Conservation (phyloP, 768 basidiomycete species). For the Kwoniella pini region DNA sequence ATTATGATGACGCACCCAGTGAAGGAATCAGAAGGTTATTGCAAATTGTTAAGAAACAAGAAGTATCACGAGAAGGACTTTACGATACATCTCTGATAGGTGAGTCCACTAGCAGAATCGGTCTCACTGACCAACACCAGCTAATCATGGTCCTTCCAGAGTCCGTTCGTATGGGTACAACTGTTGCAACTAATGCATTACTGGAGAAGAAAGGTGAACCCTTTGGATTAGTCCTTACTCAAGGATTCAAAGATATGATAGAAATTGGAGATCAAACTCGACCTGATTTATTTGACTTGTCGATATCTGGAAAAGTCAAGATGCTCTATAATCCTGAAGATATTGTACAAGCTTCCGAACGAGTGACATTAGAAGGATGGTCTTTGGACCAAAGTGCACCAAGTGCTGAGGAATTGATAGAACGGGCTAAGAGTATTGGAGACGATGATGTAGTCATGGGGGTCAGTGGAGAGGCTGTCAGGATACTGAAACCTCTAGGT, state of each 20-base stretch:
- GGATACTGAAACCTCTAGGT: conserved; percentile 59
- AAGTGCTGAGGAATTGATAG: conserved; percentile 25
- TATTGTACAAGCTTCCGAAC: conserved; percentile 51
- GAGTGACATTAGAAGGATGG: conserved; percentile 44
- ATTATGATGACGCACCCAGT: conserved; percentile 86
- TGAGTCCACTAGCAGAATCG: background rate
- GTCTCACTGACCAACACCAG: background rate
- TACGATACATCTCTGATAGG: conserved; percentile 36
- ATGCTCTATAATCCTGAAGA: conserved; percentile 59
- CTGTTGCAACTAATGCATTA: conserved; percentile 42
- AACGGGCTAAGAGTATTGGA: conserved; percentile 1
- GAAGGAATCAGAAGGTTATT: conserved; percentile 41
- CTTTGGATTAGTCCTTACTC: conserved; percentile 39
- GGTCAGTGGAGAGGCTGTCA: conserved; percentile 70
- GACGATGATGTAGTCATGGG: conserved; percentile 42
- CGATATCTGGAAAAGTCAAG: conserved; percentile 60
- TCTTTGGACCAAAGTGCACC: conserved; percentile 25
- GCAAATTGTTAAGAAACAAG: conserved; percentile 31
- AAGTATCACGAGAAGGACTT: conserved; percentile 21
- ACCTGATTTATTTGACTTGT: conserved; percentile 69
- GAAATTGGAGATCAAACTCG: conserved; percentile 57
- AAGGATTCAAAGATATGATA: conserved; percentile 39
- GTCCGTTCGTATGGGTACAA: conserved; percentile 27
- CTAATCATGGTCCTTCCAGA: conserved; percentile 8
- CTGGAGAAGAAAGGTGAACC: conserved; percentile 40